Evolutionary conservation across 306 rosid genomes (phyloP).

Genomic region (Acacia acuminata): DNA sequence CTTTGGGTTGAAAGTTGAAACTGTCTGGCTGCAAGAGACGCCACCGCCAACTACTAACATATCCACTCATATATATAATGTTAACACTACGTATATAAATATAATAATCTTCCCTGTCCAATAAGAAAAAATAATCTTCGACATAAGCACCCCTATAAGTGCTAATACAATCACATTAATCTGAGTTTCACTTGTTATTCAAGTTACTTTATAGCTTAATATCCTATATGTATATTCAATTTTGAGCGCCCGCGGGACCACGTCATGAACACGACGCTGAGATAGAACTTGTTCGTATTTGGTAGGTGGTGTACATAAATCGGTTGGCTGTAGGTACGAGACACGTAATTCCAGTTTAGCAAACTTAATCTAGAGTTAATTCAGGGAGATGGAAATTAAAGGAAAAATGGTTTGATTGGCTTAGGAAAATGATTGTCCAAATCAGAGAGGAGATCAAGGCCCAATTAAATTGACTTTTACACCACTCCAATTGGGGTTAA

Average conservation of each 20-base stretch:
- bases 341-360: neutral
- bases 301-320: constrained; percentile 20
- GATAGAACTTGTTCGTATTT: neutral
- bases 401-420: neutral
- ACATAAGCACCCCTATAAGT: neutral
- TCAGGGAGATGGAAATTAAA: neutral
- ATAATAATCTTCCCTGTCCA: no score
- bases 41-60: constrained; percentile 13
- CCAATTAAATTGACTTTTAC: constrained; percentile 34
- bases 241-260: neutral
- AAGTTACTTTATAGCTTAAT: neutral
- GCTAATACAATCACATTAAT: neutral
- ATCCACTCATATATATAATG: neutral
- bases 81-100: neutral
- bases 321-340: neutral
- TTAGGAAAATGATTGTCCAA: constrained; percentile 22
- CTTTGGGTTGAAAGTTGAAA: constrained; percentile 1
- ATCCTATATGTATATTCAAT: neutral
- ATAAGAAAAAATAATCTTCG: no score
- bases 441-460: neutral
- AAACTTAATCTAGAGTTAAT: neutral
- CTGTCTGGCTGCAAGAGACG: constrained; percentile 24
- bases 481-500: constrained; percentile 30
- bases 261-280: neutral
- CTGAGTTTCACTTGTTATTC: neutral